Percentiles rank a stretch among this genome's conserved stretches.
Conservation (phyloP, 2,329 filamentous ascomycete genomes). For the Claviceps pazoutovae region DNA sequence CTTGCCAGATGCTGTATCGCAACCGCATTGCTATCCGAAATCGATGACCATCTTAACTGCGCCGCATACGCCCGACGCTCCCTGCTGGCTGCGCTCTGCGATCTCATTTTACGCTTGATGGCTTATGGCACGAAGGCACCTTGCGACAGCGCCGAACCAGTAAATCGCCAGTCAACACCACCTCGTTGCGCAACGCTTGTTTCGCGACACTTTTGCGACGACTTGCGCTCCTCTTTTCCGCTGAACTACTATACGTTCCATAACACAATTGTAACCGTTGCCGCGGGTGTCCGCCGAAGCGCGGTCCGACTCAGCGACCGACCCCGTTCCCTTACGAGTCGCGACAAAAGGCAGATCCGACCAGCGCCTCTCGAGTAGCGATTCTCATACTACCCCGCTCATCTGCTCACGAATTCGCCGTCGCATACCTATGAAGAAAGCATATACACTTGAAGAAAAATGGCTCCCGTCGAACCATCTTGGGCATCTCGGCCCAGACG, state of each 20-base stretch:
- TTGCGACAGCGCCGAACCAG: neutral
- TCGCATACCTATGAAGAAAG: conserved; percentile 11
- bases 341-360: conserved; percentile 3
- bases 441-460: conserved; percentile 13
- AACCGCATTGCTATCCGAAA: conserved; percentile 2
- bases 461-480: conserved; percentile 33
- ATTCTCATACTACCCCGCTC: neutral
- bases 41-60: conserved; percentile 3
- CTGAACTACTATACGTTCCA: neutral
- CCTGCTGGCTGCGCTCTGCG: neutral
- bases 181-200: neutral
- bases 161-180: neutral
- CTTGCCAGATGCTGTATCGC: conserved; percentile 1
- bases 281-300: conserved; percentile 1
- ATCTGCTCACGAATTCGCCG: neutral
- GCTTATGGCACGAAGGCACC: neutral
- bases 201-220: neutral
- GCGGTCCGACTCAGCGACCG: conserved; percentile 4
- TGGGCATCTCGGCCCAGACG: conserved; percentile 30
- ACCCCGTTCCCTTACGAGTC: conserved; percentile 3
- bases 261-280: neutral
- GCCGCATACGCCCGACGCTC: neutral
- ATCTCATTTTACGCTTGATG: neutral
- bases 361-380: neutral
- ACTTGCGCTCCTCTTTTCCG: neutral